A percentile compares a stretch with the other conserved stretches of the same genome.
Evolutionary conservation across 1,284 basidiomycete species (phyloP).

Genomic region (Trichosporon sp.): DNA sequence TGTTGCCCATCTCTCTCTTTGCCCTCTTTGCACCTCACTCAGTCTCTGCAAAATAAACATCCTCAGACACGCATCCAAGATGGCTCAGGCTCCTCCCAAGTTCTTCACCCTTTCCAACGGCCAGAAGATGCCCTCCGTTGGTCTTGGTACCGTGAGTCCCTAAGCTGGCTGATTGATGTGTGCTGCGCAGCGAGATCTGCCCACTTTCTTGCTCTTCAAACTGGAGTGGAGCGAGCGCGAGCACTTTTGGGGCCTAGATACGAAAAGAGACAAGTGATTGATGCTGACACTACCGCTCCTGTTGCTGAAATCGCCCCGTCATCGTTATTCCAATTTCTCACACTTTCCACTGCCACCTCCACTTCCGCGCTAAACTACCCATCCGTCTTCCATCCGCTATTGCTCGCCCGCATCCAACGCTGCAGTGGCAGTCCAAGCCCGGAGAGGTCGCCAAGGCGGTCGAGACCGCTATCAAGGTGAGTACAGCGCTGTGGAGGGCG

Average conservation of each 20-base stretch:
- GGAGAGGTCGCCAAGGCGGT: slow-evolving; percentile 49
- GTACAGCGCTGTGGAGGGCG: slow-evolving; percentile 2
- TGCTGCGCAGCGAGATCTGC: no score
- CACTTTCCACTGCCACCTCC: background rate
- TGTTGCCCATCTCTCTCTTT: background rate
- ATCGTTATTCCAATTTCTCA: background rate
- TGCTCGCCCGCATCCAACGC: background rate
- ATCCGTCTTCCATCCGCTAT: background rate
- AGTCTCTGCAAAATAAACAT: background rate
- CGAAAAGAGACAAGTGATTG: no score
- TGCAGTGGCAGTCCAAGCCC: slow-evolving; percentile 44
- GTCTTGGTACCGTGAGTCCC: slow-evolving; percentile 53
- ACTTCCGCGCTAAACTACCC: no score
- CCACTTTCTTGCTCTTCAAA: no score
- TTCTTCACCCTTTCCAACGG: slow-evolving; percentile 46
- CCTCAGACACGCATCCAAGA: background rate
- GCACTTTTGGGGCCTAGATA: no score
- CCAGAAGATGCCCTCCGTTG: slow-evolving; percentile 46
- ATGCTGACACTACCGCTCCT: no score
- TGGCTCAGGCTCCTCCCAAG: slow-evolving; percentile 4
- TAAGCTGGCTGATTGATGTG: no score
- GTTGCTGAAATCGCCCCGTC: background rate
- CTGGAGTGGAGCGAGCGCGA: no score
- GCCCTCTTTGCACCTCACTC: background rate
- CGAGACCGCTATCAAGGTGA: slow-evolving; percentile 42